Evolutionary conservation across 2,329 filamentous ascomycete species (phyloP), one percentile per base, ranked within the genome.

Genomic region (Cryphonectria parasitica): DNA sequence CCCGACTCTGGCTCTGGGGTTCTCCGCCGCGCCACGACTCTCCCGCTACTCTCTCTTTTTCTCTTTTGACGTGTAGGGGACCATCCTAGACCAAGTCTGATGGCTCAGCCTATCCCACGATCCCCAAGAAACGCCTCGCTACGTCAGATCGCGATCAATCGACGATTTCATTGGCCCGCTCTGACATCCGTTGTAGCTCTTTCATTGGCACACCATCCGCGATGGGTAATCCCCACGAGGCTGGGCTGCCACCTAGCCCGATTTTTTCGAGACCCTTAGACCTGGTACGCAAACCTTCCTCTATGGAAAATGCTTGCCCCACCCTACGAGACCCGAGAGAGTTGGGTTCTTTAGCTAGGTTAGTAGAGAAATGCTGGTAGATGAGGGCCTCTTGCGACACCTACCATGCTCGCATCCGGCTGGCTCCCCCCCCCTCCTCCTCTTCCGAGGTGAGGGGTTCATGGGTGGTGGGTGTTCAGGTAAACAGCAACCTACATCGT

Each of bases 71-170:
- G n/a, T n/a, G n/a, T n/a, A 19, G n/a, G 22, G 58, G n/a, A 25
- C 7, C 41, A 66, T 71, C 69, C 69, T 45, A 34, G 69, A 41
- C 28, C 5, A 52, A 28, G 34, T 34, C 69, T 71, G 69, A 71
- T 71, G 60, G 67, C 62, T 54, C 58, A 61, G 60, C 43, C 69
- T 68, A 66, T 54, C 61, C 66, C 65, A 66, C 66, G 69, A 71
- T 71, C 66, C 61, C 65, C 66, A 61, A 11, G 25, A 39, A 22
- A 65, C 66, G 69, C 66, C 66, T 60, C 54, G 25, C 8, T 49
- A n/a, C 49, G 22, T 17, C 61, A 31, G 66, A 71, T 71, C 69
- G 61, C 25, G 43, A 25, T 43, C 56, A 41, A 70, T 70, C 69
- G 64, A 58, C 69, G 69, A 70, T 70, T 63, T 64, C 39, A 70